phyloP scores from a whole-genome alignment of 2,329 filamentous ascomycete genomes.

The Pseudofabraea citricarpa region DNA sequence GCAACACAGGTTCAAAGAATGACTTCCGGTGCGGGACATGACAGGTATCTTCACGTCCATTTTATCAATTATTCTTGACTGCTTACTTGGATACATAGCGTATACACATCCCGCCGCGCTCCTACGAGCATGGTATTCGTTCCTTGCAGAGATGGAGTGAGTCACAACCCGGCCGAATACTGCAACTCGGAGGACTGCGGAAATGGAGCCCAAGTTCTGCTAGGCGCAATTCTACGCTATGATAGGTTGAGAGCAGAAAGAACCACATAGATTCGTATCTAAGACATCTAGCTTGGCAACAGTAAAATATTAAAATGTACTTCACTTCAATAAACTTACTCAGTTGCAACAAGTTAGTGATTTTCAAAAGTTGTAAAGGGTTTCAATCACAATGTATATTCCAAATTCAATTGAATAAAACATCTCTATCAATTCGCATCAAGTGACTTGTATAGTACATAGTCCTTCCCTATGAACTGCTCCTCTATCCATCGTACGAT shows the following conservation, averaged over 20 bases:
- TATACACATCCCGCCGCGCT: slow-evolving; percentile 52
- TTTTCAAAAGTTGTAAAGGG: too few relatives aligned
- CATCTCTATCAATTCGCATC: slow-evolving; percentile 24
- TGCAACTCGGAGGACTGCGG: slow-evolving; percentile 55
- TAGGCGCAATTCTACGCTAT: slow-evolving; percentile 37
- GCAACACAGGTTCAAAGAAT: slow-evolving; percentile 44
- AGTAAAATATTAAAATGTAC: too few relatives aligned
- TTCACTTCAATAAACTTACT: too few relatives aligned
- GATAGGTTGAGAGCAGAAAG: slow-evolving; percentile 26
- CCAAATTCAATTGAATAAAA: too few relatives aligned
- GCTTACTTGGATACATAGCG: too few relatives aligned
- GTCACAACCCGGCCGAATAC: slow-evolving; percentile 60
- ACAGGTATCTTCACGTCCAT: too few relatives aligned
- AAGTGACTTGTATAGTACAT: slow-evolving; percentile 27
- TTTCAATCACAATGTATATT: too few relatives aligned
- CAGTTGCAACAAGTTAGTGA: too few relatives aligned
- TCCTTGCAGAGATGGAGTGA: slow-evolving; percentile 57
- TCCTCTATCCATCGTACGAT: slow-evolving; percentile 2
- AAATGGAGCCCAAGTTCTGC: slow-evolving; percentile 45
- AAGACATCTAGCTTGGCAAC: too few relatives aligned
- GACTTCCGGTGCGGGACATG: slow-evolving; percentile 61
- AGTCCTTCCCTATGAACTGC: slow-evolving; percentile 13
- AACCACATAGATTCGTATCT: slow-evolving; percentile 7
- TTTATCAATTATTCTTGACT: too few relatives aligned
- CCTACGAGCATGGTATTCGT: slow-evolving; percentile 66